Evolutionary conservation across 1,284 basidiomycete genomes (phyloP), one percentile per base, ranked within the genome.

Genomic region (Naganishia albida): DNA sequence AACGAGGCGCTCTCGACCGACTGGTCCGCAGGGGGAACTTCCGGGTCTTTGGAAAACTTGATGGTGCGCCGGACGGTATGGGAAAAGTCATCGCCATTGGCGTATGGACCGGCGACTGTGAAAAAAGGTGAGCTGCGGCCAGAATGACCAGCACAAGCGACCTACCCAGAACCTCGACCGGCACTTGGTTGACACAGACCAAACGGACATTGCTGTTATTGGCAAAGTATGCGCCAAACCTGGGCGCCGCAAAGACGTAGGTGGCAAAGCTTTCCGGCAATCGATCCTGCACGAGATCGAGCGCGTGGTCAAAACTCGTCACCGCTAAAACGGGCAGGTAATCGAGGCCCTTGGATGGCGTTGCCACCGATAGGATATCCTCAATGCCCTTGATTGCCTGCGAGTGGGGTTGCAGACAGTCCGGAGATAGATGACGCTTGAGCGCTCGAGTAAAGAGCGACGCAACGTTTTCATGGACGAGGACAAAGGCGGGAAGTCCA

Each of bases 161-260:
- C 64, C 39, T 26, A 65, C 64, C 48, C 16, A 62, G 23, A 18
- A 51, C 57, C 30, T 65, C 26, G 25, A 1, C 39, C 16, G 67
- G 63, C 20, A 68, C 26, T 28, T 56, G 38, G 40, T 68, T 68
- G 20, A 68, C 39, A 42, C 51, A 63, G 10, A 67, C 63, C 16
- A 42, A 39, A 15, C 26, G 18, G 15, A 59, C 55, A 23, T 34
- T 49, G 28, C 64, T 48, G 39, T 49, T 53, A 48, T 65, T 68
- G 50, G 51, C 55, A 12, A 62, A 64, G 40, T 68, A 68, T 6
- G 60, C 54, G 6, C 64, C 67, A 50, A 68, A 68, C 13, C 18
- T 25, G 28, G 48, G 28, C 20, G 39, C 42, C 7, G 67, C 63
- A 39, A 68, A 65, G 6, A 68, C 63, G 51, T 65, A 68, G 16